These are phyloP conservation scores for Serendipita sp. DNA, from an alignment of 768 basidiomycete genomes.

Conservation along the genomic window DNA sequence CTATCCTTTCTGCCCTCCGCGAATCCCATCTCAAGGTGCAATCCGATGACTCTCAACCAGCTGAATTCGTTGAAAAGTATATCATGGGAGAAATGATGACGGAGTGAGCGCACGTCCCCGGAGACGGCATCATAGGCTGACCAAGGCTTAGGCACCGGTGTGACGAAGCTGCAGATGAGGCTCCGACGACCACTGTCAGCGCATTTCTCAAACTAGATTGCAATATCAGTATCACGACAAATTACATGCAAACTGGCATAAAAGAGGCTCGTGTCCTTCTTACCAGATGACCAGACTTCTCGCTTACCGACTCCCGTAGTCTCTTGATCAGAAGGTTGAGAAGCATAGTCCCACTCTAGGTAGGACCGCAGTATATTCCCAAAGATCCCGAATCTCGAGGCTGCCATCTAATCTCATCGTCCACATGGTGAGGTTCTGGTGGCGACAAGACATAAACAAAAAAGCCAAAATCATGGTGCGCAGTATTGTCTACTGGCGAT, in stretches of 20 bases:
- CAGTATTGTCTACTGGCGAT: background rate
- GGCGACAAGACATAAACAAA: conserved; percentile 78
- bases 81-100: conserved; percentile 65
- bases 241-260: conserved; percentile 79
- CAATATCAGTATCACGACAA: conserved; percentile 75
- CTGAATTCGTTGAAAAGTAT: conserved; percentile 64
- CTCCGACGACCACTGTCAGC: conserved; percentile 44
- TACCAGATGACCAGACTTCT: background rate
- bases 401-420: conserved; percentile 75
- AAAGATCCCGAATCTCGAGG: conserved; percentile 65
- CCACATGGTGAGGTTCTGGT: conserved; percentile 93
- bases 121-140: background rate
- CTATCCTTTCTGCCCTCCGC: conserved; percentile 55
- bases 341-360: conserved; percentile 70
- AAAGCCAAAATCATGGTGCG: conserved; percentile 94
- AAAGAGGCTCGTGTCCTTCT: conserved; percentile 28
- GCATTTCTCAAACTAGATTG: conserved; percentile 80
- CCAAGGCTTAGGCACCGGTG: conserved; percentile 46
- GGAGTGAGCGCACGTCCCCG: conserved; percentile 31
- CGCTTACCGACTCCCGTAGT: conserved; percentile 29
- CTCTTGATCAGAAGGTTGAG: conserved; percentile 71
- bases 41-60: conserved; percentile 19
- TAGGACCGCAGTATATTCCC: conserved; percentile 67
- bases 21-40: conserved; percentile 41
- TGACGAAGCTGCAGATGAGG: conserved; percentile 71